Base-by-base conservation (phyloP, 768 basidiomycete genomes). In the Leccinum uliginosum region DNA sequence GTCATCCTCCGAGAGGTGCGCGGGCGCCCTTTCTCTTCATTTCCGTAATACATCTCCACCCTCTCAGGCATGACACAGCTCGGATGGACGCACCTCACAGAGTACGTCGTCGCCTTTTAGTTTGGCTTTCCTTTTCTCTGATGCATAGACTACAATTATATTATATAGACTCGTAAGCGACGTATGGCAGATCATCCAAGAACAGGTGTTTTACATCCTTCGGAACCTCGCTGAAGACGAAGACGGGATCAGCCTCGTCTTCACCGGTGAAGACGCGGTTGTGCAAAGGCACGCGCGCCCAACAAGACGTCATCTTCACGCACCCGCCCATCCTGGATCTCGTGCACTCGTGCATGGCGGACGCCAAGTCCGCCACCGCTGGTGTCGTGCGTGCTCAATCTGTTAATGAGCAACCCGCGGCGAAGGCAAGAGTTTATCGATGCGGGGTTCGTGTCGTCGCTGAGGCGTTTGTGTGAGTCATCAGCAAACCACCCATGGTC, bases 31-130 rank as follows among this genome's bases (percentile, higher is more conserved):
- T 50, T 23, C 23, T 11, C n/a, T n/a, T n/a, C 19, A 15, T 26
- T 47, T 34, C 40, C 38, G 17, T 44, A 29, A 43, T 47, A 51
- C 43, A 54, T 55, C 49, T 17, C 38, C 21, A 27, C 17, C 5
- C 14, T 23, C 24, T 56, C 48, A 92, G 88, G 91, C 86, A 89
- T 92, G 81, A 71, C 73, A n/a, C 73, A 76, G 44, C 65, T 97
- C 3, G 84, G 83, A 2, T 94, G 91, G 89, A 64, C 65, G 0
- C 72, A 77, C 14, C 71, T 96, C 1, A 66, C 75, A 14, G 71
- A 72, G 91, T 91, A 54, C 23, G 83, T 72, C 19, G 43, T 54
- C 35, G 9, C 11, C 15, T 3, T 3, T 21, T 32, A n/a, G 23
- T 14, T 6, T 15, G 1, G 9, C 14, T 17, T 6, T 23, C 32